These are phyloP conservation scores for Striga hermonthica DNA, from an alignment of 305 asterid genomes.

Conservation along the genomic window DNA sequence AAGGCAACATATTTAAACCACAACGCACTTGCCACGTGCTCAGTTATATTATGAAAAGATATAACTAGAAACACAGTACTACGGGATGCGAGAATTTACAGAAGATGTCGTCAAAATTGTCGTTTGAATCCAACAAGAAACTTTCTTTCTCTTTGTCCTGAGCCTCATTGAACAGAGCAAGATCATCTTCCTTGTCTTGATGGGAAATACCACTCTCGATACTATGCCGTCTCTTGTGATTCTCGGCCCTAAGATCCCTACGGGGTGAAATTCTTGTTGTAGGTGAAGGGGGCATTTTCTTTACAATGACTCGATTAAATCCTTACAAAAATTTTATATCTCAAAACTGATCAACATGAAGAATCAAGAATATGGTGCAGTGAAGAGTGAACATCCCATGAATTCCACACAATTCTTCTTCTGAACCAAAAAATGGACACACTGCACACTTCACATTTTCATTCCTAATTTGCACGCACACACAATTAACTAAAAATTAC, in stretches of 20 bases:
- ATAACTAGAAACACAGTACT: slow-evolving; percentile 22
- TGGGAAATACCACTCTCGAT: slow-evolving; percentile 69
- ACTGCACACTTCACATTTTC: slow-evolving; percentile 35
- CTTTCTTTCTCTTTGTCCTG: slow-evolving; percentile 75
- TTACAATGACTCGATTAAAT: slow-evolving; percentile 34
- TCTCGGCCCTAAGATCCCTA: slow-evolving; percentile 68
- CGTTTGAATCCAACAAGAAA: slow-evolving; percentile 86
- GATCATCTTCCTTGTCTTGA: slow-evolving; percentile 77
- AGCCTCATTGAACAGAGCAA: slow-evolving; percentile 87
- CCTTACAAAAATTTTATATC: slow-evolving; percentile 32
- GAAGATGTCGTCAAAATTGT: slow-evolving; percentile 72
- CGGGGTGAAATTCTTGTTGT: slow-evolving; percentile 74
- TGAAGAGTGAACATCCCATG: not conserved
- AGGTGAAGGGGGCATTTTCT: slow-evolving; percentile 85
- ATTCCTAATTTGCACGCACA: slow-evolving; percentile 17
- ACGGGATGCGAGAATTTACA: slow-evolving; percentile 50
- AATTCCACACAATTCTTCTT: slow-evolving; percentile 14
- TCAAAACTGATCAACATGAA: slow-evolving; percentile 35
- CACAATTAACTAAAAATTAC: slow-evolving; percentile 15
- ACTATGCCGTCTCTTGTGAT: slow-evolving; percentile 86
- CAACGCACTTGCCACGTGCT: slow-evolving; percentile 21
- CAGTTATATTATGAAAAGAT: slow-evolving; percentile 26
- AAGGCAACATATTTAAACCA: slow-evolving; percentile 9
- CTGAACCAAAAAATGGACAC: slow-evolving; percentile 25
- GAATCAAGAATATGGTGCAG: slow-evolving; percentile 21